phyloP scores from a whole-genome alignment of 164 flowering plant genomes.

The Nymphaea thermarum region DNA sequence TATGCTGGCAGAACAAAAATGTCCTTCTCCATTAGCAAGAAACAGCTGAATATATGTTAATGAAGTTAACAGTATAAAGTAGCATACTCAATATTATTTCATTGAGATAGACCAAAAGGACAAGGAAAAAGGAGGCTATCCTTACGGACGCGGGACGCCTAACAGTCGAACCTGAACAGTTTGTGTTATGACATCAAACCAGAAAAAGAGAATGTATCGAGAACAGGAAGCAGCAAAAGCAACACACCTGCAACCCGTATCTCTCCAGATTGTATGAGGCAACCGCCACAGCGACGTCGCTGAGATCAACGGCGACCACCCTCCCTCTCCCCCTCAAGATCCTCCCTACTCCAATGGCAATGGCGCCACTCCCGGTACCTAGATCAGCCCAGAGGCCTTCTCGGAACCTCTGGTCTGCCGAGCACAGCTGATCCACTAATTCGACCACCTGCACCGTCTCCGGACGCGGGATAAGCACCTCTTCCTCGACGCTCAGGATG shows the following conservation, averaged over 20 bases:
- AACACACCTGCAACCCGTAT: constrained; percentile 73
- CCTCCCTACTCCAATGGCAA: constrained; percentile 67
- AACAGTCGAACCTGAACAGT: too few species aligned
- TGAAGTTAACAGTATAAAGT: too few species aligned
- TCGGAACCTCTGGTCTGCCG: constrained; percentile 17
- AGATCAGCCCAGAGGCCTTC: constrained; percentile 84
- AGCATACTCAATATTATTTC: too few species aligned
- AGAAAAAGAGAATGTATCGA: too few species aligned
- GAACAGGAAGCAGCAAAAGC: too few species aligned
- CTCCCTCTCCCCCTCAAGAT: constrained; percentile 46
- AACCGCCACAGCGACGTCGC: constrained; percentile 51
- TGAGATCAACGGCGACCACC: constrained; percentile 74
- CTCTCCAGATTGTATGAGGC: constrained; percentile 65
- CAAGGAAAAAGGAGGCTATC: too few species aligned
- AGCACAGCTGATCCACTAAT: constrained; percentile 44
- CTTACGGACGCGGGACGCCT: too few species aligned
- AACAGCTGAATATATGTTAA: too few species aligned
- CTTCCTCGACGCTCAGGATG: constrained; percentile 77
- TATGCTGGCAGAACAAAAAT: too few species aligned
- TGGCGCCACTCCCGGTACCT: constrained; percentile 94
- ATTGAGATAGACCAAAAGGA: too few species aligned
- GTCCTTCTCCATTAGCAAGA: too few species aligned
- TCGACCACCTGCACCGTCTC: constrained; percentile 83
- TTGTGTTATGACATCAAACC: too few species aligned
- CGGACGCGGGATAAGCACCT: constrained; percentile 92